Evolutionary conservation across 495 filamentous ascomycete genomes (phyloP).

Genomic region (Penicillium roqueforti): DNA sequence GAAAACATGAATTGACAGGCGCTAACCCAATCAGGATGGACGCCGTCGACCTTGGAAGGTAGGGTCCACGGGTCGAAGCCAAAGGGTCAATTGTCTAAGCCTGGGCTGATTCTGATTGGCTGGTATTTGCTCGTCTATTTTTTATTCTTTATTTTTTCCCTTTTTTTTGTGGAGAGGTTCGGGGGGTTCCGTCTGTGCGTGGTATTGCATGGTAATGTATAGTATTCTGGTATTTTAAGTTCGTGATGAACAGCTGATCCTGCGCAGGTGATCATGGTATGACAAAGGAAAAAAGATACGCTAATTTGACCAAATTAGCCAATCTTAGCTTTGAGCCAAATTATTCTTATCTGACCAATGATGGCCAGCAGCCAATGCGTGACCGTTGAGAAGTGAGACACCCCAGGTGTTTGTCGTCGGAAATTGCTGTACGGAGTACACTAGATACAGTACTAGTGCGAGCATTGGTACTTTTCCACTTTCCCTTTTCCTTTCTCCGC

Average conservation of each 20-base stretch:
- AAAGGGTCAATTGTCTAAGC: background rate
- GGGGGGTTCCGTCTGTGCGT: constrained; percentile 1
- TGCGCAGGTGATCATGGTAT: background rate
- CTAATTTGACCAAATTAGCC: background rate
- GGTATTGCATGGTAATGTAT: background rate
- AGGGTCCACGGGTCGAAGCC: background rate
- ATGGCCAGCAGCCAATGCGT: background rate
- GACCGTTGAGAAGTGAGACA: constrained; percentile 5
- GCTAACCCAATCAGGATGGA: background rate
- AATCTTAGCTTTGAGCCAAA: background rate
- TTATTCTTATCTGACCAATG: background rate
- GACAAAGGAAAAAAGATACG: background rate
- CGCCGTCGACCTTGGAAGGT: background rate
- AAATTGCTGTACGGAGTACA: background rate
- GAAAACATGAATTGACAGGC: background rate
- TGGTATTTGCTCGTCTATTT: background rate
- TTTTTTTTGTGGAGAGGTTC: background rate
- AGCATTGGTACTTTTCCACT: background rate
- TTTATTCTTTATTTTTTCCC: background rate
- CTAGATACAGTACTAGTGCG: background rate
- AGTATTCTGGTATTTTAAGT: background rate
- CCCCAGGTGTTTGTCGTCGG: constrained; percentile 5
- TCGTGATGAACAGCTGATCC: background rate
- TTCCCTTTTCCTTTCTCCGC: constrained; percentile 1
- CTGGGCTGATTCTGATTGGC: background rate